Conservation (phyloP, 1,284 basidiomycete genomes). For the Sanghuangporus baumii region DNA sequence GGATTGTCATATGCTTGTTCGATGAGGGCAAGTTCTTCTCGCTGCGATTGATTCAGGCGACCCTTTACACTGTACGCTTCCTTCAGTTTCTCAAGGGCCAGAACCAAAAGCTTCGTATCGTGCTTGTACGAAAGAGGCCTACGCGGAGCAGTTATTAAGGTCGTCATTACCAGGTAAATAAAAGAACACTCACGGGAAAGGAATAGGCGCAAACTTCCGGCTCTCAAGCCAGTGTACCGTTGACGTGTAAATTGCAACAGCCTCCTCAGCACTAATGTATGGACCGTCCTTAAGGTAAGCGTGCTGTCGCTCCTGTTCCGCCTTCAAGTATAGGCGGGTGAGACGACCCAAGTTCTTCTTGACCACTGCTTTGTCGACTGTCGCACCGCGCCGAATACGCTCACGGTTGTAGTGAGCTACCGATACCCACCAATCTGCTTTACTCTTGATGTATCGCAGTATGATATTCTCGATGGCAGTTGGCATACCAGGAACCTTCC, state of each 20-base stretch:
- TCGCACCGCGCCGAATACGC: constrained; percentile 92
- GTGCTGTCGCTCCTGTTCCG: constrained; percentile 96
- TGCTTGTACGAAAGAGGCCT: constrained; percentile 95
- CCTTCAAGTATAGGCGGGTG: constrained; percentile 91
- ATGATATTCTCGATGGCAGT: constrained; percentile 99
- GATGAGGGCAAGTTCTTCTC: constrained; percentile 92
- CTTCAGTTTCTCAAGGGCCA: constrained; percentile 94
- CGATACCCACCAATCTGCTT: constrained; percentile 99
- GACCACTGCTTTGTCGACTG: constrained; percentile 98
- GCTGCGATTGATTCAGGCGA: constrained; percentile 92
- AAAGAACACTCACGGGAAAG: constrained; percentile 71
- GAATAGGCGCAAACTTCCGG: constrained; percentile 94
- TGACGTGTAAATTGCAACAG: constrained; percentile 94
- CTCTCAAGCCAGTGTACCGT: constrained; percentile 98
- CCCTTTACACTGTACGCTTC: constrained; percentile 98
- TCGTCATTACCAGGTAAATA: neutral
- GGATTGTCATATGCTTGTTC: constrained; percentile 97
- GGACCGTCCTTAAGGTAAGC: constrained; percentile 97
- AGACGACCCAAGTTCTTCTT: constrained; percentile 93
- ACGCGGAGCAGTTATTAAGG: constrained; percentile 14
- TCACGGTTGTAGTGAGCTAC: constrained; percentile 94
- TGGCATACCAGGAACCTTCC: constrained; percentile 97
- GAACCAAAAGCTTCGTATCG: constrained; percentile 91
- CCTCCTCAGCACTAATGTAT: constrained; percentile 95
- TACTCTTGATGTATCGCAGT: constrained; percentile 97